phyloP scores from a whole-genome alignment of 108 stramenopile genomes.

The Skeletonema tropicum region DNA sequence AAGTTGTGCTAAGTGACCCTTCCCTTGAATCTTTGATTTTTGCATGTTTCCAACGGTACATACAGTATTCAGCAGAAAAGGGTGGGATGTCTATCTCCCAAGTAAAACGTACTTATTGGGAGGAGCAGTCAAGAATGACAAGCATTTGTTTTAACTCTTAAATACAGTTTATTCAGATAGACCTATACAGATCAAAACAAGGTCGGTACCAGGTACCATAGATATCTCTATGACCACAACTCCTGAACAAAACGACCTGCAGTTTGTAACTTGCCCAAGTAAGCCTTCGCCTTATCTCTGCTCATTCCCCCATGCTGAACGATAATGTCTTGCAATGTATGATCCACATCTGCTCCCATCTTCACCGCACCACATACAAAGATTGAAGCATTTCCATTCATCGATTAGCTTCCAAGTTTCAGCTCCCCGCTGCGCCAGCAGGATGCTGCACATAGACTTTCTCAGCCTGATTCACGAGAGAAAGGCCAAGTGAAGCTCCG shows the following conservation, averaged over 20 bases:
- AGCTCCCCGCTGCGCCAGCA: slow-evolving; percentile 60
- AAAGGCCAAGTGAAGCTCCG: slow-evolving; percentile 86
- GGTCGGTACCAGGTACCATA: too few relatives aligned
- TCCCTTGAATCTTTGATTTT: too few relatives aligned
- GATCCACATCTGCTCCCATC: slow-evolving; percentile 88
- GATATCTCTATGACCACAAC: slow-evolving; percentile 59
- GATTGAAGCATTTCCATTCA: slow-evolving; percentile 62
- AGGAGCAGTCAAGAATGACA: too few relatives aligned
- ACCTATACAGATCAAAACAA: too few relatives aligned
- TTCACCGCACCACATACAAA: slow-evolving; percentile 92
- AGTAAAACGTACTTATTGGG: too few relatives aligned
- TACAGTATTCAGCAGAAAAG: too few relatives aligned
- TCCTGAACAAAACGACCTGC: slow-evolving; percentile 85
- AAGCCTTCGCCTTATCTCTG: slow-evolving; percentile 67
- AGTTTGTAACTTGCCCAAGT: slow-evolving; percentile 62
- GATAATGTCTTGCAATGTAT: slow-evolving; percentile 69
- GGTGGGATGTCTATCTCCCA: too few relatives aligned
- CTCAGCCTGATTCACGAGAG: slow-evolving; percentile 80
- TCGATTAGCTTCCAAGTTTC: slow-evolving; percentile 80
- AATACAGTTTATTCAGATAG: too few relatives aligned
- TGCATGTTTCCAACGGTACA: slow-evolving; percentile 3
- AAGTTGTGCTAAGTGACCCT: background rate
- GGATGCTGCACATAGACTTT: slow-evolving; percentile 98
- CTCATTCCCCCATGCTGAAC: slow-evolving; percentile 54
- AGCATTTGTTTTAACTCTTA: too few relatives aligned